These are phyloP conservation scores for Magnusiomyces sp. DNA, from an alignment of 1,139 yeast genomes.

Conservation along the genomic window DNA sequence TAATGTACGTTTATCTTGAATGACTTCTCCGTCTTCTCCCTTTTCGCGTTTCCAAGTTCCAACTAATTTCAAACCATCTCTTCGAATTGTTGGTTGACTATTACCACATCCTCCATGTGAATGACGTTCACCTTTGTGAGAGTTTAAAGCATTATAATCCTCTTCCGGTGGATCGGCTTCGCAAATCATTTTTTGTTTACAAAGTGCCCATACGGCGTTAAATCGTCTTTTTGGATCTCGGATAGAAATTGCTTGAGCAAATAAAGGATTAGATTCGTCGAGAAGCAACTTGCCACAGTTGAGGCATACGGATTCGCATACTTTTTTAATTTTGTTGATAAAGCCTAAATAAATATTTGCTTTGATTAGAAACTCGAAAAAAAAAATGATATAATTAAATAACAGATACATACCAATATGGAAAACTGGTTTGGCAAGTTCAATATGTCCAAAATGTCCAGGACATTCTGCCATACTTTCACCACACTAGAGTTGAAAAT, in stretches of 20 bases:
- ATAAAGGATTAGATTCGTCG: slow-evolving; percentile 72
- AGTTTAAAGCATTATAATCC: slow-evolving; percentile 28
- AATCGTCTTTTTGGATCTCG: slow-evolving; percentile 94
- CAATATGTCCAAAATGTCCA: slow-evolving; percentile 98
- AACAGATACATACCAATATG: slow-evolving; percentile 56
- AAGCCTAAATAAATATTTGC: slow-evolving; percentile 33
- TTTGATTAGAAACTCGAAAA: slow-evolving; percentile 66
- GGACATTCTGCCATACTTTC: slow-evolving; percentile 99
- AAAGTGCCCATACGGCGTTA: slow-evolving; percentile 90
- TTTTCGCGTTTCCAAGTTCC: slow-evolving; percentile 96
- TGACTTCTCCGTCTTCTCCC: slow-evolving; percentile 68
- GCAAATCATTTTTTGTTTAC: slow-evolving; percentile 90
- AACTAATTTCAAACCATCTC: slow-evolving; percentile 91
- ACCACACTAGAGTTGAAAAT: slow-evolving; percentile 48
- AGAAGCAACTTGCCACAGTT: slow-evolving; percentile 92
- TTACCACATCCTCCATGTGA: slow-evolving; percentile 98
- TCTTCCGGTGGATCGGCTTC: slow-evolving; percentile 81
- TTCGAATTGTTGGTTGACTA: slow-evolving; percentile 89
- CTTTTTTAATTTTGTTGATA: slow-evolving; percentile 86
- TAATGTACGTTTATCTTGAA: slow-evolving; percentile 84
- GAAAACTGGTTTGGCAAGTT: slow-evolving; percentile 94
- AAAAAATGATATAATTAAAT: background rate
- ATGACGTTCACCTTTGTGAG: slow-evolving; percentile 33
- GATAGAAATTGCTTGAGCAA: slow-evolving; percentile 82
- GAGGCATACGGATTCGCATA: slow-evolving; percentile 95